Evolutionary conservation across 768 basidiomycete genomes (phyloP), one percentile per base, ranked within the genome.

Genomic region (Phylloporus sp.): DNA sequence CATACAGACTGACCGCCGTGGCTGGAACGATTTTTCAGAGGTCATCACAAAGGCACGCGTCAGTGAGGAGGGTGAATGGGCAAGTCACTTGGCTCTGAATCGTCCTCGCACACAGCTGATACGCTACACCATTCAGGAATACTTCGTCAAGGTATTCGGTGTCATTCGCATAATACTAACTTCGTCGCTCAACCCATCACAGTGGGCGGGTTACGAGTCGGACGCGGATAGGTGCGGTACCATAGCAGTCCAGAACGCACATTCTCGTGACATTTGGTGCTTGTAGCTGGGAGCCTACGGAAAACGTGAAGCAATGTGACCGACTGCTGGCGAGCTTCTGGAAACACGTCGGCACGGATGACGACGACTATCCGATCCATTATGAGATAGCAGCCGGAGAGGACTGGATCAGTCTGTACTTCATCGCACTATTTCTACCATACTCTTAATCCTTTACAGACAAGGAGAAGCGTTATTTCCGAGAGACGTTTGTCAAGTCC

Each of bases 131-230:
- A 13, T 48, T 26, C 36, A 82, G 86, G 78, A 84, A 65, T 88
- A 87, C 54, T 60, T 57, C 42, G 84, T 87, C 32, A 86, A 86
- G 72, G 86, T 85, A 49, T 49, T 46, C 31, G n/a, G 5, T 18
- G 13, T 24, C 20, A 15, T 22, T 37, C 28, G 20, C 13, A 38
- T 20, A 38, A 28, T 9, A 9, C 14, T 13, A 13, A n/a, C 11
- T 23, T 9, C 38, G 5, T 38, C 42, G 46, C 48, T 50, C 43
- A 49, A 44, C 38, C 18, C 21, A 38, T 44, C 23, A 22, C 45
- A 87, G 86, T 88, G 86, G 86, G 79, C 72, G 10, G 77, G 75
- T 9, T 88, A 86, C 58, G 67, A 61, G 41, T 76, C 77, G 0
- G 73, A 72, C 24, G 69, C 72, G 1, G 75, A 86, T 51, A 84